These are phyloP conservation scores for Persicaria maculosa DNA, from an alignment of 148 eudicot species.

Conservation along the genomic window DNA sequence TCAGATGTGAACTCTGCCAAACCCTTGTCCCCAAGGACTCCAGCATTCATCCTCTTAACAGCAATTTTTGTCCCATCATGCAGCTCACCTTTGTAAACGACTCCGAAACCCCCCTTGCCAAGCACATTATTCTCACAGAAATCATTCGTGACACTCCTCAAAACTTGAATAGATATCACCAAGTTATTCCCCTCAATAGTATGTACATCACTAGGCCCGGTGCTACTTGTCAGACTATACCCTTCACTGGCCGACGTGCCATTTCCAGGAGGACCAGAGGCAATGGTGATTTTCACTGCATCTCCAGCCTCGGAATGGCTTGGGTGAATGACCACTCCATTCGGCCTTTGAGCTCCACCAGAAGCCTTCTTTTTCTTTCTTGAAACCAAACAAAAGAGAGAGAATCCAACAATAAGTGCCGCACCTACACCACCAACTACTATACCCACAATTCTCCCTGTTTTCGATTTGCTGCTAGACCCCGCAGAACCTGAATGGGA, in stretches of 20 bases:
- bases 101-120: constrained; percentile 57
- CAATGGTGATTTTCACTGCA: constrained; percentile 9
- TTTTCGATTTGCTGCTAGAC: constrained; percentile 23
- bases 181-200: constrained; percentile 38
- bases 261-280: not conserved
- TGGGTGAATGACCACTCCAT: constrained; percentile 54
- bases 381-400: constrained; percentile 34
- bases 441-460: constrained; percentile 50
- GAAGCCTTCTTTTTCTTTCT: constrained; percentile 41
- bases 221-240: not conserved
- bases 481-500: constrained; percentile 16
- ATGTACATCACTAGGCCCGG: constrained; percentile 20
- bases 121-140: constrained; percentile 40
- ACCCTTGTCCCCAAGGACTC: constrained; percentile 40
- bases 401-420: constrained; percentile 32
- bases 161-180: constrained; percentile 41
- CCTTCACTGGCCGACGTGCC: not conserved
- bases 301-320: constrained; percentile 54
- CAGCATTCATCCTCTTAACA: constrained; percentile 56
- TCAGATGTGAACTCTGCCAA: constrained; percentile 56
- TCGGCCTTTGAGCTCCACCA: constrained; percentile 41
- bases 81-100: constrained; percentile 53
- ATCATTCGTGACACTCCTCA: constrained; percentile 40
- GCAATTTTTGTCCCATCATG: constrained; percentile 59
- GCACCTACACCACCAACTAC: constrained; percentile 43